Evolutionary conservation across 257 asterid genomes (phyloP).

Genomic region (Hygrophila difformis): DNA sequence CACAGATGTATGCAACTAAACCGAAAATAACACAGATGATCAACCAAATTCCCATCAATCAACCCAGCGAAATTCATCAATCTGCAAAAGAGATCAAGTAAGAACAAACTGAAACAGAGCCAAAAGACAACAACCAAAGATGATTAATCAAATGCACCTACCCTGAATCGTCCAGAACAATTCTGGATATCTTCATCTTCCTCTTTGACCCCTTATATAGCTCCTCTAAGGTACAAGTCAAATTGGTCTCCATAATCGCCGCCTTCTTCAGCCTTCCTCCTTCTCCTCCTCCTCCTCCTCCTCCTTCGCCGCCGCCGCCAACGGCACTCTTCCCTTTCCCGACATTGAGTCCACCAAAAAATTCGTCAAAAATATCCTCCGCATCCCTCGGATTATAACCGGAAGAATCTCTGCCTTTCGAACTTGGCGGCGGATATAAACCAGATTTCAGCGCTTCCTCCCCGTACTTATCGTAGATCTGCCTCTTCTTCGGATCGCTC

Average conservation of each 20-base stretch:
- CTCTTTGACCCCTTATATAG: slow-evolving; percentile 72
- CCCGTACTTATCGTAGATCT: slow-evolving; percentile 88
- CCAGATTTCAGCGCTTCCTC: slow-evolving; percentile 72
- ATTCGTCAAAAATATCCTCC: slow-evolving; percentile 71
- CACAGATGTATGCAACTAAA: too few species aligned
- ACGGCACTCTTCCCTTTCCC: slow-evolving; percentile 22
- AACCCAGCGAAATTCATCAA: not conserved
- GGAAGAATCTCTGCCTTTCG: slow-evolving; percentile 23
- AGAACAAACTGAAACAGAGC: slow-evolving; percentile 1
- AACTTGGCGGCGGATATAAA: slow-evolving; percentile 23
- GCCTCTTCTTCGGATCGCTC: slow-evolving; percentile 76
- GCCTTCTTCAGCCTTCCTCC: slow-evolving; percentile 55
- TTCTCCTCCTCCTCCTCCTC: slow-evolving; percentile 22
- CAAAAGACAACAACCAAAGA: not conserved
- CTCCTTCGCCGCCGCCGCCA: too few species aligned
- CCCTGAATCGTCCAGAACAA: slow-evolving; percentile 77
- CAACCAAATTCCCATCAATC: not conserved
- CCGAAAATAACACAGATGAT: too few species aligned
- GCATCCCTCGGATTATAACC: slow-evolving; percentile 42
- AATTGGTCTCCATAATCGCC: slow-evolving; percentile 57
- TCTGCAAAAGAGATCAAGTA: not conserved
- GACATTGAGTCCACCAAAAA: slow-evolving; percentile 55
- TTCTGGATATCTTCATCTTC: slow-evolving; percentile 84
- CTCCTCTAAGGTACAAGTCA: slow-evolving; percentile 88
- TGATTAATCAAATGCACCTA: slow-evolving; percentile 18